A percentile compares a stretch with the other conserved stretches of the same genome.
phyloP scores from a whole-genome alignment of 2,329 filamentous ascomycete genomes.

The Zelopaecilomyces penicillatus region DNA sequence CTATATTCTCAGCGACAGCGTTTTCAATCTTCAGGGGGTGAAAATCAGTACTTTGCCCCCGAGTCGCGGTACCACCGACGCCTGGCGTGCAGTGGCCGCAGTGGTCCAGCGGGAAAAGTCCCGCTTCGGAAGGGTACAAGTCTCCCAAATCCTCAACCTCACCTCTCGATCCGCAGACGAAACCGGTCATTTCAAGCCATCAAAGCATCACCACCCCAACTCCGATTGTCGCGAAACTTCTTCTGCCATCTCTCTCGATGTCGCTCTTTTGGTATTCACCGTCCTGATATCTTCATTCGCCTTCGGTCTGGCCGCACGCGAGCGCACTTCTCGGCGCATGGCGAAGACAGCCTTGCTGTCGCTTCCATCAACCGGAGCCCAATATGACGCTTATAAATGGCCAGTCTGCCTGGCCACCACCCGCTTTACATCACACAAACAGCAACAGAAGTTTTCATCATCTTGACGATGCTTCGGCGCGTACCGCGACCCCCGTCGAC shows the following conservation, averaged over 20 bases:
- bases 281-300: constrained; percentile 39
- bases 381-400: constrained; percentile 61
- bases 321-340: constrained; percentile 46
- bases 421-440: constrained; percentile 40
- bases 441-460: constrained; percentile 45
- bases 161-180: constrained; percentile 45
- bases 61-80: no score
- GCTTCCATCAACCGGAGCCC: constrained; percentile 40
- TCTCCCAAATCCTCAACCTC: constrained; percentile 45
- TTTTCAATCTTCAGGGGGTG: no score
- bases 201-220: constrained; percentile 38
- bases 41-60: no score
- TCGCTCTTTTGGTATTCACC: constrained; percentile 40
- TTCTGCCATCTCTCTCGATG: constrained; percentile 44
- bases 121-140: constrained; percentile 32
- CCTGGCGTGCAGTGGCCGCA: background rate
- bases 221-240: constrained; percentile 29
- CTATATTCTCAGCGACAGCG: no score
- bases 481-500: constrained; percentile 44
- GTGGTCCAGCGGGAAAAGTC: constrained; percentile 23
- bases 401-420: constrained; percentile 56
- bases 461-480: constrained; percentile 51
- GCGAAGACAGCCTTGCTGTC: constrained; percentile 42
- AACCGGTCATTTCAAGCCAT: constrained; percentile 43
- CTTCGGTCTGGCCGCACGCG: constrained; percentile 42